These are phyloP conservation scores for Pseudonitzschia multistriata DNA, from an alignment of 108 stramenopile genomes.

Conservation along the genomic window DNA sequence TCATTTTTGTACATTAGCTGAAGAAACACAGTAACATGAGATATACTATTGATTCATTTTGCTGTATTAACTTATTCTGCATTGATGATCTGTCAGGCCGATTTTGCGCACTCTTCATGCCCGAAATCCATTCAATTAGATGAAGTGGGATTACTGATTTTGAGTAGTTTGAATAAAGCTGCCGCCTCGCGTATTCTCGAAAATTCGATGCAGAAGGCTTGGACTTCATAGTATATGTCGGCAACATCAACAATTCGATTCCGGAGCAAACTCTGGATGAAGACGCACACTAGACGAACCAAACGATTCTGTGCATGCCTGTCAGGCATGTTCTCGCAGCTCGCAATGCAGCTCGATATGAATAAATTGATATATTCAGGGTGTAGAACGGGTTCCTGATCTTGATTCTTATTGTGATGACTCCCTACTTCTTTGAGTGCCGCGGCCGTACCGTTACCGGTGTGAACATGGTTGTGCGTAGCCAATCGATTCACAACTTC, in stretches of 20 bases:
- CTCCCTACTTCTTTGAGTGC: not conserved
- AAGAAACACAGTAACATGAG: not conserved
- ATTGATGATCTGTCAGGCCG: not conserved
- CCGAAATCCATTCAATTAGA: not conserved
- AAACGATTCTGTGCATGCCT: conserved; percentile 92
- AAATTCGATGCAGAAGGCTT: conserved; percentile 96
- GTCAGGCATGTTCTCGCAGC: conserved; percentile 92
- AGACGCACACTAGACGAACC: conserved; percentile 96
- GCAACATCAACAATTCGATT: conserved; percentile 91
- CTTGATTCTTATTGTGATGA: conserved; percentile 1
- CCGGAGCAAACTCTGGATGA: conserved; percentile 92
- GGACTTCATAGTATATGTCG: conserved; percentile 92
- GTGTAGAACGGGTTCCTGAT: conserved; percentile 70
- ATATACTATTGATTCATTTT: not conserved
- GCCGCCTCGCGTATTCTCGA: conserved; percentile 93
- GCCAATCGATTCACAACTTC: conserved; percentile 93
- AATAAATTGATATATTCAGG: conserved; percentile 95
- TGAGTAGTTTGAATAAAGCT: conserved; percentile 85
- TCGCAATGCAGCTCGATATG: conserved; percentile 93
- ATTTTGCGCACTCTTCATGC: not conserved
- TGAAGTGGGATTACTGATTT: conserved; percentile 15
- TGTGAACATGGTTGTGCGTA: conserved; percentile 38
- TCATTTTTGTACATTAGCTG: not conserved
- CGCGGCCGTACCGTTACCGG: conserved; percentile 10
- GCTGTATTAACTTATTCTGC: not conserved